phyloP scores from a whole-genome alignment of 140 eudicot species.

The Cichorium intybus region DNA sequence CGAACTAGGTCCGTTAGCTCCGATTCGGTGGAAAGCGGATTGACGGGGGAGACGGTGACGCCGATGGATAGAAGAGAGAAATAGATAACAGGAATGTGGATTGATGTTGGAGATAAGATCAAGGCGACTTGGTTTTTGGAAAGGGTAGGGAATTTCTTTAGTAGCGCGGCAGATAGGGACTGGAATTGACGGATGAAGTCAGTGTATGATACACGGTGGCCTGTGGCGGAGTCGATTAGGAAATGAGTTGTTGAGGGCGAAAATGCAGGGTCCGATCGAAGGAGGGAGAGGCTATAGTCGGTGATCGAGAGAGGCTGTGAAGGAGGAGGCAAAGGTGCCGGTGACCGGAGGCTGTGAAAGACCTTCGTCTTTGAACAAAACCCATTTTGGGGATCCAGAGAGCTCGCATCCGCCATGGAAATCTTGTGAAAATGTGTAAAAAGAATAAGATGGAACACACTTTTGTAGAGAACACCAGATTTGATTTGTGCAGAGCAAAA shows the following conservation, averaged over 20 bases:
- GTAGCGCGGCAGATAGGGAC: slow-evolving; percentile 53
- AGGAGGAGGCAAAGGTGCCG: slow-evolving; percentile 56
- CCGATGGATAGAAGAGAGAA: slow-evolving; percentile 64
- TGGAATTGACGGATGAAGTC: slow-evolving; percentile 47
- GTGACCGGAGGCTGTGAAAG: slow-evolving; percentile 53
- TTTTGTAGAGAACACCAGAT: background rate
- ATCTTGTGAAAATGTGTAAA: background rate
- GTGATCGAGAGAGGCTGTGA: slow-evolving; percentile 53
- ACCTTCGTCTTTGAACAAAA: slow-evolving; percentile 48
- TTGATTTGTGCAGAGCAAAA: background rate
- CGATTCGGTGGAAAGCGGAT: slow-evolving; percentile 61
- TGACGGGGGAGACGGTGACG: slow-evolving; percentile 70
- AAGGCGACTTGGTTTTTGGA: slow-evolving; percentile 55
- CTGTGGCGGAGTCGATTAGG: slow-evolving; percentile 73
- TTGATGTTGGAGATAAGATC: slow-evolving; percentile 56
- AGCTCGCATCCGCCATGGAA: slow-evolving; percentile 30
- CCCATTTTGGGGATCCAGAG: slow-evolving; percentile 47
- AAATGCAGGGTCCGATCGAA: slow-evolving; percentile 34
- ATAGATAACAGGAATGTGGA: slow-evolving; percentile 59
- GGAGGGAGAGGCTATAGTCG: slow-evolving; percentile 48
- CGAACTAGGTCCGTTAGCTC: slow-evolving; percentile 57
- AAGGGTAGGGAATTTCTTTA: slow-evolving; percentile 35
- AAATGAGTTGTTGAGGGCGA: slow-evolving; percentile 39
- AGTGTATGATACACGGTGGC: slow-evolving; percentile 54
- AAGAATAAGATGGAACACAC: background rate